phyloP scores from a whole-genome alignment of 164 flowering plant genomes.

The Magnolia changhungtana region DNA sequence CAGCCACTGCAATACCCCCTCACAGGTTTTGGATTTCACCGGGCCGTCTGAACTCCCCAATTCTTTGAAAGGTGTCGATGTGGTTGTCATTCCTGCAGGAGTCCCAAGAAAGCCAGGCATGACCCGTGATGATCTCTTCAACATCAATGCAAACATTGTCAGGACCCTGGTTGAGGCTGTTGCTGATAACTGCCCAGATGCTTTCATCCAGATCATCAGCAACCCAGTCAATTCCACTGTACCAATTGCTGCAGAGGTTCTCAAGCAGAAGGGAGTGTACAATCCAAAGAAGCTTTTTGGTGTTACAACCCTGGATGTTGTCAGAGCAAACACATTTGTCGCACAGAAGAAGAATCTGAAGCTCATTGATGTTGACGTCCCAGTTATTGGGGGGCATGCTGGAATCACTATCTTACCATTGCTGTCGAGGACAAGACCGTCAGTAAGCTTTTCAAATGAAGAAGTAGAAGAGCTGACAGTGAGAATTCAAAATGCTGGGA shows the following conservation, averaged over 20 bases:
- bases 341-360: conserved; percentile 21
- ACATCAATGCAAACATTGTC: conserved; percentile 41
- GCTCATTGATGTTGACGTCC: conserved; percentile 19
- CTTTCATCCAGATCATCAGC: conserved; percentile 42
- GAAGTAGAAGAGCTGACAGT: conserved; percentile 15
- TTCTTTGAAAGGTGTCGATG: conserved; percentile 15
- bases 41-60: conserved; percentile 15
- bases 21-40: conserved; percentile 17
- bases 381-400: conserved; percentile 16
- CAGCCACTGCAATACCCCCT: conserved; percentile 21
- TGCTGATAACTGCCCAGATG: conserved; percentile 34
- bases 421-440: conserved; percentile 14
- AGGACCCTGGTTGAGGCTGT: conserved; percentile 34
- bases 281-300: conserved; percentile 40
- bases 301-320: conserved; percentile 15
- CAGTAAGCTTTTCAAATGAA: conserved; percentile 14
- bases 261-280: conserved; percentile 44
- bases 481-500: conserved; percentile 22
- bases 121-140: conserved; percentile 45
- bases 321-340: conserved; percentile 35
- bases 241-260: conserved; percentile 50
- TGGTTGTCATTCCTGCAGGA: conserved; percentile 20
- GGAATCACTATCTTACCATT: conserved; percentile 18
- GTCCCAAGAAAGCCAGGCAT: conserved; percentile 42
- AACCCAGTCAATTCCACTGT: conserved; percentile 43